Percentiles rank a stretch among this genome's conserved stretches.
These are phyloP conservation scores for Cyclaneusma minus DNA, from an alignment of 2,329 filamentous ascomycete genomes.

Conservation along the genomic window DNA sequence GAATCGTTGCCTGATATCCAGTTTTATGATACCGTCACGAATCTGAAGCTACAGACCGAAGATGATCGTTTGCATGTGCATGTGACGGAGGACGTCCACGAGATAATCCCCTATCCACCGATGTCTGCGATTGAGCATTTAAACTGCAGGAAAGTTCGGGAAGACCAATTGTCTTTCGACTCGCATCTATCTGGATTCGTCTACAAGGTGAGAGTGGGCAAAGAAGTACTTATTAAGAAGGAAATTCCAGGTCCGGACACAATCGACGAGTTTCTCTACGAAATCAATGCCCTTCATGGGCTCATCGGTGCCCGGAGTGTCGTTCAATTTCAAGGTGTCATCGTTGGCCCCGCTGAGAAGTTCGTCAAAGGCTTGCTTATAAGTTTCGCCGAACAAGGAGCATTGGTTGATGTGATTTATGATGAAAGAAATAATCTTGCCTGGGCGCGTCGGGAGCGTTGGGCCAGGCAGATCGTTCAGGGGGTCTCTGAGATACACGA, in stretches of 20 bases:
- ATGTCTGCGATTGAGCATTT: conserved; percentile 62
- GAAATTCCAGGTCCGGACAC: conserved; percentile 94
- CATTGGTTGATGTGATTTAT: conserved; percentile 81
- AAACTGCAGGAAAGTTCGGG: conserved; percentile 44
- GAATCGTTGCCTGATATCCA: conserved; percentile 87
- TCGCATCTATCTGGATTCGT: conserved; percentile 94
- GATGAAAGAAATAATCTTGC: conserved; percentile 46
- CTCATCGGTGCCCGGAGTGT: conserved; percentile 60
- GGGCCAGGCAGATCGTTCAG: conserved; percentile 82
- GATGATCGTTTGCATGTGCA: conserved; percentile 86
- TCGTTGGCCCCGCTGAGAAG: conserved; percentile 62
- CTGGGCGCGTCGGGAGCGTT: conserved; percentile 65
- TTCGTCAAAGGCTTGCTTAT: conserved; percentile 81
- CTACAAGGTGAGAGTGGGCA: conserved; percentile 69
- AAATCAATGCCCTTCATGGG: conserved; percentile 83
- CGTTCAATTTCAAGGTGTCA: conserved; percentile 74
- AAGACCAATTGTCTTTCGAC: conserved; percentile 69
- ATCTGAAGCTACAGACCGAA: conserved; percentile 80
- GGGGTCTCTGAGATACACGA: conserved; percentile 90
- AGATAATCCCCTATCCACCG: conserved; percentile 78
- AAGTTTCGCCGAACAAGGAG: conserved; percentile 71
- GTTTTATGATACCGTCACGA: conserved; percentile 92
- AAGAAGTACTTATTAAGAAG: conserved; percentile 74
- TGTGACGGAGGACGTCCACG: conserved; percentile 82
- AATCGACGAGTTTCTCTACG: conserved; percentile 92